These are phyloP conservation scores for Claviceps sp. DNA, from an alignment of 2,329 filamentous ascomycete genomes.

Conservation along the genomic window DNA sequence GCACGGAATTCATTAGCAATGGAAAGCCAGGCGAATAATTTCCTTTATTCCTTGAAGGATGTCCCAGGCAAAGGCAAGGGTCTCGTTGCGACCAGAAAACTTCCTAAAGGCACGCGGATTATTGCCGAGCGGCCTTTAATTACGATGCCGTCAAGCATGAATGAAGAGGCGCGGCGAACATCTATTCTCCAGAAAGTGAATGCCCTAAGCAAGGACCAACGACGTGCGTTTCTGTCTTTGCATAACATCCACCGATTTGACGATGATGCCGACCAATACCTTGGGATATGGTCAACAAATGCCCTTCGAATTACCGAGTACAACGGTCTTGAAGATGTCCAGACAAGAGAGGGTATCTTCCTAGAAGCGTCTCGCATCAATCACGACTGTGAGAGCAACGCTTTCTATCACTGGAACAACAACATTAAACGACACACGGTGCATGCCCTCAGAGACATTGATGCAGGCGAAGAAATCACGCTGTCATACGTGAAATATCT, in stretches of 20 bases:
- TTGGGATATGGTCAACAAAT: not conserved
- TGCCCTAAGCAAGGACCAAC: not conserved
- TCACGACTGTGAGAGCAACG: not conserved
- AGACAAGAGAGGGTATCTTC: not conserved
- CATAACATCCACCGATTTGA: not conserved
- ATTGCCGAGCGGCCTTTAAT: too few species aligned
- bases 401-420: not conserved
- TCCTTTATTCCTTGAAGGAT: too few species aligned
- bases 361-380: not conserved
- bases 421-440: not conserved
- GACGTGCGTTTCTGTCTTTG: not conserved
- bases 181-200: not conserved
- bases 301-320: not conserved
- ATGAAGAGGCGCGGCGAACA: too few species aligned
- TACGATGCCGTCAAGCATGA: too few species aligned
- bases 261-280: not conserved
- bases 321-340: too few species aligned
- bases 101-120: too few species aligned
- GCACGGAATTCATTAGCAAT: too few species aligned
- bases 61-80: too few species aligned
- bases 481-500: not conserved
- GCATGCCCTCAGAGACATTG: not conserved
- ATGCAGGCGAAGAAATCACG: not conserved
- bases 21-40: too few species aligned
- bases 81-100: too few species aligned